These are phyloP conservation scores for Binderoboletus segoi DNA, from an alignment of 1,284 basidiomycete genomes.

Conservation along the genomic window DNA sequence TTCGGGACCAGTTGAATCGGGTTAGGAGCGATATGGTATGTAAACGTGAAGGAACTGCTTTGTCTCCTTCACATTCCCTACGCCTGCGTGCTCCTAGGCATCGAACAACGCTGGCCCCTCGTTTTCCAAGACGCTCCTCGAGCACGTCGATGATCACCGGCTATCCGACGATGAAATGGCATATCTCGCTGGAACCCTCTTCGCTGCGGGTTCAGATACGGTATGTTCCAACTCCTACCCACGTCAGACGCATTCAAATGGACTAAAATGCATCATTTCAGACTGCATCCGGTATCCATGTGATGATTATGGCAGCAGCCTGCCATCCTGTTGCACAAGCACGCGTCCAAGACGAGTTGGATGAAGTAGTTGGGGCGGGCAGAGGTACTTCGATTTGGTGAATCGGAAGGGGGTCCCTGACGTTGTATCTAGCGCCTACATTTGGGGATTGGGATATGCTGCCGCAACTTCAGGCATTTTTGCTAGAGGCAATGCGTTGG, in stretches of 20 bases:
- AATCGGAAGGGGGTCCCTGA: background rate
- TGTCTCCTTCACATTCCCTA: background rate
- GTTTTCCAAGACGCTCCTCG: slow-evolving; percentile 13
- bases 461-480: slow-evolving; percentile 29
- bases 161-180: slow-evolving; percentile 17
- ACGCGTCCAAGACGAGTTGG: slow-evolving; percentile 16
- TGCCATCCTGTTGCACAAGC: slow-evolving; percentile 11
- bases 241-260: background rate
- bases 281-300: slow-evolving; percentile 5
- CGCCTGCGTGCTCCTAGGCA: background rate
- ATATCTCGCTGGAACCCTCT: slow-evolving; percentile 14
- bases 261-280: background rate
- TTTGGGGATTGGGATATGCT: slow-evolving; percentile 16
- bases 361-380: slow-evolving; percentile 13
- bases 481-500: slow-evolving; percentile 45
- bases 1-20: slow-evolving; percentile 9
- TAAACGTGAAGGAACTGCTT: too few species aligned
- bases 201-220: slow-evolving; percentile 10
- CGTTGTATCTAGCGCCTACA: background rate
- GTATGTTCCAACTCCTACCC: background rate
- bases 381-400: background rate
- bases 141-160: slow-evolving; percentile 7
- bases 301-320: slow-evolving; percentile 15
- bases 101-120: background rate
- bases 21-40: slow-evolving; percentile 12